Conservation (phyloP, 306 rosid genomes). For the Ormosia semicastrata region DNA sequence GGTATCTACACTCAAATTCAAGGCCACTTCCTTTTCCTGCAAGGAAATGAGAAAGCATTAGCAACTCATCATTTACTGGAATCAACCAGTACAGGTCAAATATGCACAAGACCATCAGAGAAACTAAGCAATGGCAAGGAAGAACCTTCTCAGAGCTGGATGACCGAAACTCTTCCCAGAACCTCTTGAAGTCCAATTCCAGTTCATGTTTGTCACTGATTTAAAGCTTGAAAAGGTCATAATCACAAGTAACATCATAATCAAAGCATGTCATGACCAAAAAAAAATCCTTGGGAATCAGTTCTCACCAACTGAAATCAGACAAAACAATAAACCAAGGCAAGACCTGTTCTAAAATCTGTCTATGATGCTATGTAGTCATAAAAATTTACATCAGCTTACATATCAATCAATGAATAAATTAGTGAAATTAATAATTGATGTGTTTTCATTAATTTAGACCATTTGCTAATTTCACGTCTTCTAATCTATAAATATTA, state of each 20-base stretch:
- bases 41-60: conserved; percentile 35
- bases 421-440: not conserved
- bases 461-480: not conserved
- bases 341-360: conserved; percentile 5
- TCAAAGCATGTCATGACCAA: conserved; percentile 2
- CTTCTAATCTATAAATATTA: not conserved
- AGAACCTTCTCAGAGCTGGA: conserved; percentile 98
- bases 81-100: conserved; percentile 4
- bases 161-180: conserved; percentile 97
- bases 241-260: conserved; percentile 19
- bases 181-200: conserved; percentile 99
- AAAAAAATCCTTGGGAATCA: not conserved
- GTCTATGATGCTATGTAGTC: not conserved
- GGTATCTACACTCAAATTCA: conserved; percentile 80
- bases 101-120: not conserved
- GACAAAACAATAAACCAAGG: not conserved
- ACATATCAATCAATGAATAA: not conserved
- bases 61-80: not conserved
- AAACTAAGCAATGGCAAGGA: conserved; percentile 24
- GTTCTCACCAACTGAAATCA: not conserved
- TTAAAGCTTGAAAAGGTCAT: conserved; percentile 35
- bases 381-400: not conserved
- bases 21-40: conserved; percentile 99
- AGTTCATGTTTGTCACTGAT: conserved; percentile 92
- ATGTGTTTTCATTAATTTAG: not conserved